These are phyloP conservation scores for Centrapalus pauciflorus DNA, from an alignment of 129 eudicot species.

Conservation along the genomic window DNA sequence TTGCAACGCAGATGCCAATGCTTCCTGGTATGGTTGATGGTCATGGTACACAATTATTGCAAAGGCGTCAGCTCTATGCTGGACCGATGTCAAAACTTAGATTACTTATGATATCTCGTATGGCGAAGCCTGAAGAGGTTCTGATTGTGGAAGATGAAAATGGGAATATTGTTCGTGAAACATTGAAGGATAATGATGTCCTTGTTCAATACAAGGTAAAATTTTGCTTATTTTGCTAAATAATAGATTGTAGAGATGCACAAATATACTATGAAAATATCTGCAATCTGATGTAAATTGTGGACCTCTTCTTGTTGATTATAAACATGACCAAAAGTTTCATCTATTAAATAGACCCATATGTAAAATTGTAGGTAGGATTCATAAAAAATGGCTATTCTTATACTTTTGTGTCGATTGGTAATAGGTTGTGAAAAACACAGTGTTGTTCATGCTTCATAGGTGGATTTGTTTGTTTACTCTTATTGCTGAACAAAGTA, in stretches of 20 bases:
- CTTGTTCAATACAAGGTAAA: slow-evolving; percentile 96
- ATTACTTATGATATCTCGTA: slow-evolving; percentile 83
- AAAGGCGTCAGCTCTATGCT: slow-evolving; percentile 80
- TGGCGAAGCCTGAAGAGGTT: slow-evolving; percentile 99
- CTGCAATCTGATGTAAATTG: background rate
- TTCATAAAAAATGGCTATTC: background rate
- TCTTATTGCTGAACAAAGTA: slow-evolving; percentile 8
- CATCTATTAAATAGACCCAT: background rate
- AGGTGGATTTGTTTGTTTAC: background rate
- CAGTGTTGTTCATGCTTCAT: background rate
- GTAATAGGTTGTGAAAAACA: background rate
- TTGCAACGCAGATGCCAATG: slow-evolving; percentile 51
- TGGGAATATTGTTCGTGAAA: slow-evolving; percentile 99
- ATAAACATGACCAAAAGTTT: too few species aligned
- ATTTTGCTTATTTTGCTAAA: background rate
- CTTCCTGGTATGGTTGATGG: slow-evolving; percentile 67
- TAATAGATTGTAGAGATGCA: background rate
- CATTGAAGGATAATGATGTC: slow-evolving; percentile 97
- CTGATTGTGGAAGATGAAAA: slow-evolving; percentile 97
- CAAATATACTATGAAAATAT: background rate
- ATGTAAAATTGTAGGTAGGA: background rate
- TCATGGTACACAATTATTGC: slow-evolving; percentile 64
- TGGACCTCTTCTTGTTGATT: background rate
- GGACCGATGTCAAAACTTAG: slow-evolving; percentile 87
- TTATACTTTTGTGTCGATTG: background rate